Conservation (phyloP, 148 eudicot species). For the Bassia scoparia region DNA sequence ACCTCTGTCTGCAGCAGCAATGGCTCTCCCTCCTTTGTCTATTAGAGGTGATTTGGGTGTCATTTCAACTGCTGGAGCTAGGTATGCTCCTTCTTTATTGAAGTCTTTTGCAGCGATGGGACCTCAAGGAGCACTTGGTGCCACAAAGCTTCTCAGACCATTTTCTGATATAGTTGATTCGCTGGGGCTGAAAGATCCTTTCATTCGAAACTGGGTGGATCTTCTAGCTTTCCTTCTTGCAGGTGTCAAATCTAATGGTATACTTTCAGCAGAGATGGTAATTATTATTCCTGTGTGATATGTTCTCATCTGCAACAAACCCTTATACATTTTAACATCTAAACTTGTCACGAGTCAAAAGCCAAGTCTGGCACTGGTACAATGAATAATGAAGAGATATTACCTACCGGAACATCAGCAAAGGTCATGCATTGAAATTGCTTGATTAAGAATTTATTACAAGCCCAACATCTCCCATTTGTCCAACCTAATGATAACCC, state of each 20-base stretch:
- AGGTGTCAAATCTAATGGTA: slow-evolving; percentile 92
- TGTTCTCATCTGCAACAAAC: neutral
- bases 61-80: slow-evolving; percentile 77
- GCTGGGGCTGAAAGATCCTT: slow-evolving; percentile 76
- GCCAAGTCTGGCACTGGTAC: neutral
- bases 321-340: neutral
- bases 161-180: slow-evolving; percentile 84
- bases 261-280: slow-evolving; percentile 99
- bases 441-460: neutral
- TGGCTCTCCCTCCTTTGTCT: slow-evolving; percentile 95
- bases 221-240: slow-evolving; percentile 93
- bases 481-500: neutral
- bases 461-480: neutral
- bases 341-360: neutral
- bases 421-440: neutral
- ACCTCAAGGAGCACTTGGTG: slow-evolving; percentile 82
- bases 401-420: neutral
- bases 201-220: slow-evolving; percentile 92
- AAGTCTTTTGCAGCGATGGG: slow-evolving; percentile 91
- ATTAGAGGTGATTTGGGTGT: slow-evolving; percentile 90
- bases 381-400: neutral
- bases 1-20: slow-evolving; percentile 89
- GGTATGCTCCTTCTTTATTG: slow-evolving; percentile 82
- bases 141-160: slow-evolving; percentile 92
- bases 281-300: slow-evolving; percentile 28